These are phyloP conservation scores for Kwoniella newhampshirensis DNA, from an alignment of 768 basidiomycete genomes.

Conservation along the genomic window DNA sequence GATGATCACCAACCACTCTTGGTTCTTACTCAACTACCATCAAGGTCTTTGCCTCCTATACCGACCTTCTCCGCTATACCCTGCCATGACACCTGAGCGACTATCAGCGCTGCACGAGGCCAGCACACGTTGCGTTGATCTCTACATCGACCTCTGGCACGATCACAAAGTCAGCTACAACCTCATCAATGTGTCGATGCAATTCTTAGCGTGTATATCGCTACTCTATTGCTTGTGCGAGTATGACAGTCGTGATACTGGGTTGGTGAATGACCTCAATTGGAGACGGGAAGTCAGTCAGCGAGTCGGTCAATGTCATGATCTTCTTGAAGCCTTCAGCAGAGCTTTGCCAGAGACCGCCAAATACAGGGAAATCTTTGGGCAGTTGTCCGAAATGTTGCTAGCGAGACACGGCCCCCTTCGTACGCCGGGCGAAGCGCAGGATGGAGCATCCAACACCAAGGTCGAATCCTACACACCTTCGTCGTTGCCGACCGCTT, in stretches of 20 bases:
- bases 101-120: constrained; percentile 24
- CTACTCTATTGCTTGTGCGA: constrained; percentile 33
- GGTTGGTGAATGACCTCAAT: not conserved
- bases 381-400: constrained; percentile 15
- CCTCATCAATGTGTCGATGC: constrained; percentile 30
- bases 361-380: constrained; percentile 25
- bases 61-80: constrained; percentile 33
- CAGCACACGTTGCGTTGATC: constrained; percentile 22
- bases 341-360: constrained; percentile 22
- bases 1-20: constrained; percentile 28
- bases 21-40: constrained; percentile 34
- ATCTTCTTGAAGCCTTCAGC: constrained; percentile 26
- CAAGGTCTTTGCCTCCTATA: constrained; percentile 26
- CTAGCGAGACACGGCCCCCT: constrained; percentile 22
- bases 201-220: constrained; percentile 28
- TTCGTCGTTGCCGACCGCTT: not conserved
- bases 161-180: constrained; percentile 30
- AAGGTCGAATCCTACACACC: not conserved
- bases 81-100: constrained; percentile 16
- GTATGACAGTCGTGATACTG: constrained; percentile 22
- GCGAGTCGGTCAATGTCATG: constrained; percentile 16
- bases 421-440: not conserved
- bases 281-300: constrained; percentile 19
- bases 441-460: not conserved
- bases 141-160: constrained; percentile 24